A percentile compares a stretch with the other conserved stretches of the same genome.
Conservation (phyloP, 768 basidiomycete genomes). For the Trametes punicea region DNA sequence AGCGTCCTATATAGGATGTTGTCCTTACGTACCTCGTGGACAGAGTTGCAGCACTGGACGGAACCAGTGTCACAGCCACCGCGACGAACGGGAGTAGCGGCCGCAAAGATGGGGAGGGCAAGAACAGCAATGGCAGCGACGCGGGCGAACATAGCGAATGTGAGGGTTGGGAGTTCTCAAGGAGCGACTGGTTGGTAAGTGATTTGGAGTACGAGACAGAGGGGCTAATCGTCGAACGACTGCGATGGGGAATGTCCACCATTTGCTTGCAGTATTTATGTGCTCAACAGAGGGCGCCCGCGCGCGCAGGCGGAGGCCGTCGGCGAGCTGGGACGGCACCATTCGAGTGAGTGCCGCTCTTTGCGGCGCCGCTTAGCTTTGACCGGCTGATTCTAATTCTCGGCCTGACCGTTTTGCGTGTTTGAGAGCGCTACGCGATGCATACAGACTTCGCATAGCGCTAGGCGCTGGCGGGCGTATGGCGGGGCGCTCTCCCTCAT, state of each 20-base stretch:
- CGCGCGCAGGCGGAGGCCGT: not conserved
- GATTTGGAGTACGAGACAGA: not conserved
- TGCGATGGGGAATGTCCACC: slow-evolving; percentile 4
- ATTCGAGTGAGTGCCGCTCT: not conserved
- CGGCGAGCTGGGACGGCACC: not conserved
- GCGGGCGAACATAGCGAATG: slow-evolving; percentile 19
- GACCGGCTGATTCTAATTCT: not conserved
- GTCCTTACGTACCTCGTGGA: not conserved
- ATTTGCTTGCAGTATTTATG: slow-evolving; percentile 2
- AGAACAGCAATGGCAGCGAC: slow-evolving; percentile 14
- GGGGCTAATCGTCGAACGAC: slow-evolving; percentile 5
- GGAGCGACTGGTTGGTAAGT: slow-evolving; percentile 17
- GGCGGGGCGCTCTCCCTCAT: slow-evolving; percentile 1
- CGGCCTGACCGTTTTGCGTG: not conserved
- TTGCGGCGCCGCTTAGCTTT: no score
- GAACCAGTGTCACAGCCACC: slow-evolving; percentile 17
- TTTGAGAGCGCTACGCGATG: slow-evolving; percentile 4
- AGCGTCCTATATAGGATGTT: not conserved
- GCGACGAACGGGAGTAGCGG: slow-evolving; percentile 14
- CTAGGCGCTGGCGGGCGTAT: not conserved
- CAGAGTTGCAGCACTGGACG: slow-evolving; percentile 19
- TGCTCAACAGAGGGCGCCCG: not conserved
- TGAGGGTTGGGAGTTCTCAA: slow-evolving; percentile 7
- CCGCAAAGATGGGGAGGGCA: slow-evolving; percentile 15
- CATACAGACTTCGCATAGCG: slow-evolving; percentile 2